Conservation (phyloP, 2,329 filamentous ascomycete genomes). For the Chrysoporthe deuterocubensis region DNA sequence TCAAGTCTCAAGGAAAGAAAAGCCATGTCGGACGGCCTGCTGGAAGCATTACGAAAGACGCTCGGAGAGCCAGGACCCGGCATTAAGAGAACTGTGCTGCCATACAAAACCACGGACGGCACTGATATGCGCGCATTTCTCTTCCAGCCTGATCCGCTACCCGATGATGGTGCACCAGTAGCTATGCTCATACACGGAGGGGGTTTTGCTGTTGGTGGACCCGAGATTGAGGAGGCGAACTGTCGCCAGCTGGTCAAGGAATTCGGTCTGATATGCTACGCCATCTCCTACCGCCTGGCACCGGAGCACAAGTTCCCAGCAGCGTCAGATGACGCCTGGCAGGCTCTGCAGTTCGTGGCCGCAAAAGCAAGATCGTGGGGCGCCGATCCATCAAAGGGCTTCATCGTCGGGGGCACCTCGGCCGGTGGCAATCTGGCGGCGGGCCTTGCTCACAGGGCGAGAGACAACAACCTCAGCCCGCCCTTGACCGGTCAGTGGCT, state of each 20-base stretch:
- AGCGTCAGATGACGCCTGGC: conserved; percentile 48
- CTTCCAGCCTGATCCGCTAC: background rate
- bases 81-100: background rate
- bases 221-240: background rate
- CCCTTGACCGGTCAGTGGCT: conserved; percentile 46
- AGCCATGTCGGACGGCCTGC: background rate
- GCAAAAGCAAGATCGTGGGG: conserved; percentile 44
- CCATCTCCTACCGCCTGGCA: conserved; percentile 39
- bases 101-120: background rate
- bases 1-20: background rate
- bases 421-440: conserved; percentile 49
- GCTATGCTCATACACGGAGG: background rate
- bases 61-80: background rate
- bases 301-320: conserved; percentile 52
- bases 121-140: background rate
- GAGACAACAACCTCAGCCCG: conserved; percentile 45
- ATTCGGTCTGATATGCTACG: background rate
- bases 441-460: conserved; percentile 43
- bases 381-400: conserved; percentile 48
- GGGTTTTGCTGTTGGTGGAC: background rate
- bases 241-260: background rate
- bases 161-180: background rate
- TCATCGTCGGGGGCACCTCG: conserved; percentile 53
- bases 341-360: conserved; percentile 49
- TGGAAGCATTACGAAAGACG: background rate